Percentiles rank a stretch among this genome's conserved stretches.
These are phyloP conservation scores for Sporothrix luriei DNA, from an alignment of 2,329 filamentous ascomycete genomes.

Conservation along the genomic window DNA sequence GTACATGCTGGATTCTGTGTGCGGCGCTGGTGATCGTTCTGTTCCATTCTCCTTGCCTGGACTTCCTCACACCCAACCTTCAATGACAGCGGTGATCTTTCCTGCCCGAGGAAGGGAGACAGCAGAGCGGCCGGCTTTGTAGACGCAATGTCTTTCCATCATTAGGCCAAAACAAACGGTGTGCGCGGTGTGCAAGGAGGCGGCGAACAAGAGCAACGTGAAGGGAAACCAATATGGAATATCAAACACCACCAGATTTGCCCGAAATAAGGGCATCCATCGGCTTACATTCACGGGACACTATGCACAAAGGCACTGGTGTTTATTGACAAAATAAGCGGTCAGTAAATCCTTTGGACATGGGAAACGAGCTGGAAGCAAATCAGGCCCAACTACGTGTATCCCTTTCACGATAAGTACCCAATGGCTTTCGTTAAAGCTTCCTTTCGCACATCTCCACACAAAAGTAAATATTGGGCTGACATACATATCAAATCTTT, in stretches of 20 bases:
- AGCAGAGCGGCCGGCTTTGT: neutral
- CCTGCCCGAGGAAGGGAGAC: neutral
- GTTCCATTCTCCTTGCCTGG: neutral
- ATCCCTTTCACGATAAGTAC: neutral
- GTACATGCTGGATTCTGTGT: neutral
- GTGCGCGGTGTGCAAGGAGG: neutral
- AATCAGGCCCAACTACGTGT: constrained; percentile 15
- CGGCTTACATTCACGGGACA: neutral
- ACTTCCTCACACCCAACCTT: neutral
- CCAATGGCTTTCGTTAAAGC: neutral
- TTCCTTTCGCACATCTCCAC: neutral
- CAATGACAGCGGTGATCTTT: neutral
- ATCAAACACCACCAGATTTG: constrained; percentile 5
- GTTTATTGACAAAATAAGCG: constrained; percentile 12
- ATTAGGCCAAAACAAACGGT: constrained; percentile 5
- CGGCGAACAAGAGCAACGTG: neutral
- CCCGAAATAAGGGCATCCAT: constrained; percentile 2
- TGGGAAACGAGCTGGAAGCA: neutral
- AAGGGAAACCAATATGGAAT: neutral
- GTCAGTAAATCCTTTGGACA: neutral
- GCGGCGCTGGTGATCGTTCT: neutral
- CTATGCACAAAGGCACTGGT: neutral
- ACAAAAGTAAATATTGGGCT: constrained; percentile 3
- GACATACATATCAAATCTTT: constrained; percentile 6
- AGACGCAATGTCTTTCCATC: neutral